Base-by-base conservation (phyloP, 257 asterid species). In the Primulina tabacum region DNA sequence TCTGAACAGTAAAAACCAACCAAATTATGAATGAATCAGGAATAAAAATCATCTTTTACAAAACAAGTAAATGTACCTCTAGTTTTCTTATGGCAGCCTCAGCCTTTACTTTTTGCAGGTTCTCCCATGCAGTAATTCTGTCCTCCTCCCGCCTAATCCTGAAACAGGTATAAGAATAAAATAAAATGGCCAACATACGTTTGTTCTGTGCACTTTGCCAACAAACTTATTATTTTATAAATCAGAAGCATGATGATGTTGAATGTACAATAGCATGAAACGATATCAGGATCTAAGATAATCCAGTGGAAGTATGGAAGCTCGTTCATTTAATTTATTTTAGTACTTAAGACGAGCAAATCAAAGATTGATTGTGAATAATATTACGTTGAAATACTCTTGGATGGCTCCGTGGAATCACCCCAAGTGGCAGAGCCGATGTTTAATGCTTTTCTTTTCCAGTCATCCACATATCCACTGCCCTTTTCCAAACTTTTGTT, bases 61-160 rank as follows among this genome's bases (percentile, higher is more conserved):
- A 47, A 14, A 18, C n/a, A 47, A 47, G 18, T 3, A 47, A 47
- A 12, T 14, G 43, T 79, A 89, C 96, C 93, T 89, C 96, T 37
- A 89, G 80, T 78, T 89, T 89, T 73, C 86, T 79, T 57, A 89
- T 79, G 29, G 91, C 85, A 70, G 96, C 86, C 77, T 89, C 96
- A 16, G 96, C 96, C 81, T 87, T 89, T 32, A 93, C 96, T 79
- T 87, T 89, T 79, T 89, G 96, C 76, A 89, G 82, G 73, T 87
- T 87, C 83, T 89, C 93, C 96, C 96, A 89, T 17, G 89, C 90
- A 17, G 86, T 66, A 65, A 87, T 87, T 74, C 81, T 87, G 55
- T 89, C 89, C 76, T 87, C 91, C 81, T 89, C 91, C 70, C 87
- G 76, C 76, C 75, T 81, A 71, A 79, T 65, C 79, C 93, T 87